phyloP scores from a whole-genome alignment of 2,329 filamentous ascomycete genomes.

The Cercospora berteroae region DNA sequence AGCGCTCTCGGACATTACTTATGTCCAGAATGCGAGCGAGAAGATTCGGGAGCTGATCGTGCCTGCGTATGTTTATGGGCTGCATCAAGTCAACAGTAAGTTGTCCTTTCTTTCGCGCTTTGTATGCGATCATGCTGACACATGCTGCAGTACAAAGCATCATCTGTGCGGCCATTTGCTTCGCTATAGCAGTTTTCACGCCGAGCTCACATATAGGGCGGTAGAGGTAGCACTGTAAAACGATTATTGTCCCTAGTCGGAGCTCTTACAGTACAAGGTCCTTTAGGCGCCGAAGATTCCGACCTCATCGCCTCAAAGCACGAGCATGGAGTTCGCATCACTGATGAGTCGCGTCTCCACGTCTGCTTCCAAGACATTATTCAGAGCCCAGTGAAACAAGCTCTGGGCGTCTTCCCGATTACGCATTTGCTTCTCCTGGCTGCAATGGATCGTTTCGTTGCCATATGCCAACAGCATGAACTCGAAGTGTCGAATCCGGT shows the following conservation, averaged over 20 bases:
- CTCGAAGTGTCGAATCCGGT: background rate
- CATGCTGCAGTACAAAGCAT: conserved; percentile 13
- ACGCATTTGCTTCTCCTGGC: background rate
- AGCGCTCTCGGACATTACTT: conserved; percentile 43
- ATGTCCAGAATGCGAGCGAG: conserved; percentile 35
- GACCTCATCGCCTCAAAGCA: background rate
- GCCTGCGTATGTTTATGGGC: conserved; percentile 30
- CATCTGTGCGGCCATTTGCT: conserved; percentile 14
- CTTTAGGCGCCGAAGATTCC: background rate
- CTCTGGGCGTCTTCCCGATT: background rate
- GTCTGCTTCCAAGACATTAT: background rate
- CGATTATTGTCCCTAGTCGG: background rate
- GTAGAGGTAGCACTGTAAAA: background rate
- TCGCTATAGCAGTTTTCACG: background rate
- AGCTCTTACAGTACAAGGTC: background rate
- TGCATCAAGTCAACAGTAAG: conserved; percentile 33
- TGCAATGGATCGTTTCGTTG: background rate
- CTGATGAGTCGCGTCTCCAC: background rate
- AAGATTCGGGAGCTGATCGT: conserved; percentile 25
- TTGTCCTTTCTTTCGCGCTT: background rate
- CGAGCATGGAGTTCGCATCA: background rate
- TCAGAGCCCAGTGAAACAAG: background rate
- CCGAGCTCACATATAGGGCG: background rate
- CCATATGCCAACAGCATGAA: background rate
- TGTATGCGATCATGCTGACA: background rate